Base-by-base conservation (phyloP, 306 rosid genomes). In the Echinosophora koreensis region DNA sequence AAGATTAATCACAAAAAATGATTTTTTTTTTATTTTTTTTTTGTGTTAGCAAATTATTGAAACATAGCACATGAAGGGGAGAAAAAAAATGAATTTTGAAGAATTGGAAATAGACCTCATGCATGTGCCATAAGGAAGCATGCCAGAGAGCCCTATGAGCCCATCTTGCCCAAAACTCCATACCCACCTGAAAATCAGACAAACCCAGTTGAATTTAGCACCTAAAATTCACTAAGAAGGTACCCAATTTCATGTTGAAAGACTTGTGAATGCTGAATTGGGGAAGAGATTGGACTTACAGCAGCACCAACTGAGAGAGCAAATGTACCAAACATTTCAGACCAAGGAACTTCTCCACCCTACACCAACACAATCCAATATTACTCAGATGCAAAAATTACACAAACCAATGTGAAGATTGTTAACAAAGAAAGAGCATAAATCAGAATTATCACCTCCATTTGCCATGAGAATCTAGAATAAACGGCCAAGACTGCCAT, bases 221-320 rank as follows among this genome's bases (percentile, higher is more conserved):
- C 37, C 2, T 5, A 3, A 5, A 66, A 15, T 60, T 9, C 34
- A 7, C n/a, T 5, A 18, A 27, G 12, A 39, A 39, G 2, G 3
- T 4, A 30, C 41, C 44, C 3, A 67, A 59, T 71, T 66, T 51
- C 51, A 34, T n/a, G n/a, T 3, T 73, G 14, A 6, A 32, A n/a
- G 32, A 38, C 0, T 5, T 18, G 16, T 0, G 4, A 46, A 28
- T 50, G 58, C 64, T 69, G 64, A 83, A 61, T 64, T 57, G 55
- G 18, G 15, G 30, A 80, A 49, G n/a, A 8, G 11, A 6, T 0
- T 1, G 55, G 16, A 84, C 85, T 81, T 81, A 84, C 88, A 14
- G 92, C 97, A 75, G 98, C 97, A 14, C 98, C 97, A 1, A 95
- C 92, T 5, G 97, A 95, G 13, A 95, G 89, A 60, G 97, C 86